A percentile compares a stretch with the other conserved stretches of the same genome.
Conservation (phyloP, 257 asterid species). For the Capsicum chinense region DNA sequence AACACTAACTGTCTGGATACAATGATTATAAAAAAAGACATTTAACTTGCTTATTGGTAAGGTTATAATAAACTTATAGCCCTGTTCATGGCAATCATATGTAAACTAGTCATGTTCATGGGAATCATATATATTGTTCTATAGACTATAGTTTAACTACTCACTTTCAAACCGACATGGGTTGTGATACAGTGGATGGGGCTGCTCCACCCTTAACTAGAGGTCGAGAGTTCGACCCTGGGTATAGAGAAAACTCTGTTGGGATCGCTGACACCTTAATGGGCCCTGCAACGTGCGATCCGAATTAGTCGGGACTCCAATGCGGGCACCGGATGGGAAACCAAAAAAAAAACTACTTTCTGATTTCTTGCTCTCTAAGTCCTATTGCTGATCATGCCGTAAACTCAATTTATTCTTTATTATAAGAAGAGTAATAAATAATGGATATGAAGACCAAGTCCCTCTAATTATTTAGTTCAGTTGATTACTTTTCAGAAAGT, state of each 20-base stretch:
- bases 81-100: neutral
- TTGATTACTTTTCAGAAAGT: neutral
- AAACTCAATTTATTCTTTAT: constrained; percentile 17
- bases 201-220: no score
- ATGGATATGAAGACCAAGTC: neutral
- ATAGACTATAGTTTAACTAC: neutral
- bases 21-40: neutral
- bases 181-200: no score
- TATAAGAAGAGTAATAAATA: neutral
- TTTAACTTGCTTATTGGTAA: neutral
- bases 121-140: constrained; percentile 10
- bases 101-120: constrained; percentile 15
- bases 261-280: no score
- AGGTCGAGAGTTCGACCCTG: no score
- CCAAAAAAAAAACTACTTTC: neutral
- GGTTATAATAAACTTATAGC: neutral
- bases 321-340: no score
- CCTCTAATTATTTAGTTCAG: neutral
- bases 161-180: neutral
- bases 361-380: constrained; percentile 21
- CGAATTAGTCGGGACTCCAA: no score
- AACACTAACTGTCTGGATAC: neutral
- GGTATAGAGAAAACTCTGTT: no score
- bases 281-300: no score
- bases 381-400: constrained; percentile 27